These are phyloP conservation scores for Tolypocladium tundrense DNA, from an alignment of 2,329 filamentous ascomycete species.

Conservation along the genomic window DNA sequence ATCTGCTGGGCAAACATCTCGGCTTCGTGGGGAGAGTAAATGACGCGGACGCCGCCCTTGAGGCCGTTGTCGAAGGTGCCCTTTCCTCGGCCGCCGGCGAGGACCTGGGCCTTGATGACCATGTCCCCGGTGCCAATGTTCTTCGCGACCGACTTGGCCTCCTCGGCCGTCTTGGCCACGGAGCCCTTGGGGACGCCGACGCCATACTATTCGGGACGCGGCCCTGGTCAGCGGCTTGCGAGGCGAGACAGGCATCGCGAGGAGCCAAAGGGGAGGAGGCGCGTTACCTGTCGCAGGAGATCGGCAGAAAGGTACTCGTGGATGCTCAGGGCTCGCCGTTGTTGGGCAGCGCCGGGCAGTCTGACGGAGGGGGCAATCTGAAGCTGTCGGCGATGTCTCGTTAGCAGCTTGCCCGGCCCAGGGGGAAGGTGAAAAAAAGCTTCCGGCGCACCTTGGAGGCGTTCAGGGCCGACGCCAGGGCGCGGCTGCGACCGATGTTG, in stretches of 20 bases:
- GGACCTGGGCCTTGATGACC: constrained; percentile 99
- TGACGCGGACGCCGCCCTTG: constrained; percentile 96
- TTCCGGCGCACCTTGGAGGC: constrained; percentile 56
- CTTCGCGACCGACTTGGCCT: constrained; percentile 88
- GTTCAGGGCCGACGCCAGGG: constrained; percentile 69
- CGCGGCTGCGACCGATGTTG: constrained; percentile 73
- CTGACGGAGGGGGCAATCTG: constrained; percentile 37
- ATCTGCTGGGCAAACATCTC: constrained; percentile 98
- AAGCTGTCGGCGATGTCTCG: constrained; percentile 9
- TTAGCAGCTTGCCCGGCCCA: constrained; percentile 2
- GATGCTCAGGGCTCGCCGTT: constrained; percentile 84
- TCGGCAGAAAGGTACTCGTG: constrained; percentile 97
- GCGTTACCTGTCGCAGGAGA: constrained; percentile 62
- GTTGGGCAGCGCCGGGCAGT: constrained; percentile 59
- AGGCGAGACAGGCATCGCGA: neutral
- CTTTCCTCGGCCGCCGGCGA: constrained; percentile 96
- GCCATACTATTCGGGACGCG: constrained; percentile 58
- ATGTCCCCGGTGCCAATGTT: constrained; percentile 89
- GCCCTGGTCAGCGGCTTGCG: constrained; percentile 6
- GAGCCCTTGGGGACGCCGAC: constrained; percentile 84
- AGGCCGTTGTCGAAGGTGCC: constrained; percentile 96
- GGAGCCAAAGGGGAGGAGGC: constrained; percentile 6
- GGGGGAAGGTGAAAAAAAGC: constrained; percentile 7
- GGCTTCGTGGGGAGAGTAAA: constrained; percentile 94
- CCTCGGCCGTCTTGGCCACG: constrained; percentile 71